Conservation (phyloP, 2,329 filamentous ascomycete species). For the Clonostachys solani region DNA sequence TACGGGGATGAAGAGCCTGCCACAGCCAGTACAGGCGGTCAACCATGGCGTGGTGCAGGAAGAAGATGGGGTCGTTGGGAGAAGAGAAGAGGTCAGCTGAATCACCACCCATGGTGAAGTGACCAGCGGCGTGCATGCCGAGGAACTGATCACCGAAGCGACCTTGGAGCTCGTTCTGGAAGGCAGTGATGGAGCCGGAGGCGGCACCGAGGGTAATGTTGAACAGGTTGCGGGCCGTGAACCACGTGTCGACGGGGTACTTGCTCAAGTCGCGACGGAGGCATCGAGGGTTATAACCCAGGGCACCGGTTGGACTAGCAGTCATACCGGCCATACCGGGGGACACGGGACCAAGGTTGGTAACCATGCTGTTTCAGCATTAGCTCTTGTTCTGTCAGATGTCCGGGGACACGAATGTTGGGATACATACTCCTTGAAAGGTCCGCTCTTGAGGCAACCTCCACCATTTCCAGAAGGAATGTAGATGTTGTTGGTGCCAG, state of each 20-base stretch:
- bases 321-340: conserved; percentile 6
- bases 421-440: conserved; percentile 38
- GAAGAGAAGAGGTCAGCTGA: conserved; percentile 19
- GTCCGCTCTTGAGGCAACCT: conserved; percentile 44
- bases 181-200: neutral
- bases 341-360: conserved; percentile 21
- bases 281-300: conserved; percentile 38
- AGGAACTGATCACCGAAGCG: conserved; percentile 19
- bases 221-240: conserved; percentile 9
- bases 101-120: conserved; percentile 33
- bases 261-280: conserved; percentile 33
- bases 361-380: conserved; percentile 8
- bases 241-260: conserved; percentile 2
- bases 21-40: conserved; percentile 16
- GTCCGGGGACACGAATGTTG: neutral
- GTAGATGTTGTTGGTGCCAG: conserved; percentile 1
- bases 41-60: conserved; percentile 15
- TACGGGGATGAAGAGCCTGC: conserved; percentile 9
- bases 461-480: conserved; percentile 48
- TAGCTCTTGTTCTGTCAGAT: neutral
- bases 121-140: conserved; percentile 33
- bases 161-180: conserved; percentile 2
- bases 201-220: conserved; percentile 1
- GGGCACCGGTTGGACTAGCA: neutral
- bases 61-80: conserved; percentile 18